Base-by-base conservation (phyloP, 306 rosid species). In the Sicyos edulis region DNA sequence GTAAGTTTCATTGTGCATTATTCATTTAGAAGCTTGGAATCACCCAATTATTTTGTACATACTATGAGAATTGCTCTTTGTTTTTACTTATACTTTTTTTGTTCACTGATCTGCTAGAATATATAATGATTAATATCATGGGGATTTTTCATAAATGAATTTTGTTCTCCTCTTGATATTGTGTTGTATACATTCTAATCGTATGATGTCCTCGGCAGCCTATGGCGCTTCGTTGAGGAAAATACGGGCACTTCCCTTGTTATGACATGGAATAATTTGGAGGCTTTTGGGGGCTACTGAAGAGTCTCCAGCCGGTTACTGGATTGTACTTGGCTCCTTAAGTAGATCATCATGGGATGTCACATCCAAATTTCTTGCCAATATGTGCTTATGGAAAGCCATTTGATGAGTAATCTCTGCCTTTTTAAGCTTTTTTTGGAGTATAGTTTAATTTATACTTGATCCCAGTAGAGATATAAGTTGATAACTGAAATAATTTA, bases 141-240 rank as follows among this genome's bases (percentile, higher is more conserved):
- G 5, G 29, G 42, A 26, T 59, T 59, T 26, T 26, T 59, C 72
- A 21, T 62, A 45, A 47, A 50, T 20, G 16, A 45, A 66, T 20
- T 40, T 40, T 42, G 54, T 40, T 54, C 54, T 68, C 21, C 53
- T 68, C 44, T 22, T 56, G 57, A 10, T 68, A 49, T 14, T 47
- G 16, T 47, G 16, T 47, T 24, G 53, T 67, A 8, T 45, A 45
- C 54, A 20, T 20, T 68, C 73, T 68, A 68, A 50, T 50, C 57
- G 15, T 68, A 24, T 49, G 24, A 68, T 68, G 54, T 68, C 73
- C 73, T 68, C 73, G 22, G 73, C 73, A 22, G 73, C 72, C 72
- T 22, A 67, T 67, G 56, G 71, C 55, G 10, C 73, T 24, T 50
- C 73, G 50, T 15, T 22, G 73, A 24, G 73, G 58, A 68, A 66